Percentiles rank a stretch among this genome's conserved stretches.
phyloP scores from a whole-genome alignment of 345 rosid species.

The Noccaea caerulescens region DNA sequence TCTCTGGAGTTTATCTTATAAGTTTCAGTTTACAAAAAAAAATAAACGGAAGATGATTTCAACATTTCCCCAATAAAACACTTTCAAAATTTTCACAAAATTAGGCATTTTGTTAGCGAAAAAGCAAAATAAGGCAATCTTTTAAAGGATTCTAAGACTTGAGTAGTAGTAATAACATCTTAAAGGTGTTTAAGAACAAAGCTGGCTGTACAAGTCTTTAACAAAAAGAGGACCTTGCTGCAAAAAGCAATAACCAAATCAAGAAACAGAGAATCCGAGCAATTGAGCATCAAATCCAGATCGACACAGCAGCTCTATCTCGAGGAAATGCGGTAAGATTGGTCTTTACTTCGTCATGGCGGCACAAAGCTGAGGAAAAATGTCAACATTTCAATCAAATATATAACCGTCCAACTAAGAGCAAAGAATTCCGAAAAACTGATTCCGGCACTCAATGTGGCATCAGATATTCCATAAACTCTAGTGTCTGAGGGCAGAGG shows the following conservation, averaged over 20 bases:
- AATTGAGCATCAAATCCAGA: slow-evolving; percentile 19
- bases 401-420: not conserved
- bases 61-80: not conserved
- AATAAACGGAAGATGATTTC: too few relatives aligned
- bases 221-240: not conserved
- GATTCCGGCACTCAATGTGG: not conserved
- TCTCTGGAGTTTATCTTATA: not conserved
- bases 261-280: slow-evolving; percentile 13
- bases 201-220: slow-evolving; percentile 35
- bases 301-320: not conserved
- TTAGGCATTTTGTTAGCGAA: not conserved
- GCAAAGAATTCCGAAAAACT: not conserved
- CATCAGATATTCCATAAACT: not conserved
- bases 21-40: not conserved
- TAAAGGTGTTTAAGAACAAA: not conserved
- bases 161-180: not conserved
- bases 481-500: not conserved
- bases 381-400: slow-evolving; percentile 9
- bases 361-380: slow-evolving; percentile 6
- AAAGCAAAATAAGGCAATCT: not conserved
- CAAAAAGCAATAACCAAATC: not conserved
- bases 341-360: slow-evolving; percentile 1
- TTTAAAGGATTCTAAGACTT: slow-evolving; percentile 7
- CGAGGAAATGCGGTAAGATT: slow-evolving; percentile 2
- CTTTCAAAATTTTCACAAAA: not conserved